Evolutionary conservation across 305 asterid genomes (phyloP).

Genomic region (Striga hermonthica): DNA sequence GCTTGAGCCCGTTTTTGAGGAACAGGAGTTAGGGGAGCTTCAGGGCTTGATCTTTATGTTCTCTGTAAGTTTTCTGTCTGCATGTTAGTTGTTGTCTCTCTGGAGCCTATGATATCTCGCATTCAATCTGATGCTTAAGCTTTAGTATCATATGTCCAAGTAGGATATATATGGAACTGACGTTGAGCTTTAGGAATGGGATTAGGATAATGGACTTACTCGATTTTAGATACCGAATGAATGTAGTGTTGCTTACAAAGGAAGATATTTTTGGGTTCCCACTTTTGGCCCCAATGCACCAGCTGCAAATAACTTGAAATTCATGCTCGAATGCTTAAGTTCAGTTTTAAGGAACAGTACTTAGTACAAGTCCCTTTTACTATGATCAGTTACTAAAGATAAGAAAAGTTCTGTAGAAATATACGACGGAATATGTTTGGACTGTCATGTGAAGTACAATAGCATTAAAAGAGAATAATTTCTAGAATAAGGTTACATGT

Average conservation of each 20-base stretch:
- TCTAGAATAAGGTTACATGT: neutral
- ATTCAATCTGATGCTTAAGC: conserved; percentile 17
- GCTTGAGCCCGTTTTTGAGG: conserved; percentile 51
- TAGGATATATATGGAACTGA: neutral
- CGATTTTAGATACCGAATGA: conserved; percentile 4
- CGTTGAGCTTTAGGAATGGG: conserved; percentile 5
- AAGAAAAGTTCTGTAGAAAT: too few relatives aligned
- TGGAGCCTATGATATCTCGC: conserved; percentile 3
- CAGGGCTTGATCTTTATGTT: conserved; percentile 92
- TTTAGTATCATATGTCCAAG: conserved; percentile 7
- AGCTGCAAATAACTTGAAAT: too few relatives aligned
- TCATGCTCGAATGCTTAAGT: too few relatives aligned
- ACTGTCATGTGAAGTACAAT: neutral
- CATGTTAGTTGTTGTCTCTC: neutral
- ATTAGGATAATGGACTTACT: neutral
- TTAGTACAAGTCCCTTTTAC: too few relatives aligned
- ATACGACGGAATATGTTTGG: too few relatives aligned
- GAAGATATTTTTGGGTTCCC: conserved; percentile 4
- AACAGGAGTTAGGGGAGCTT: conserved; percentile 68
- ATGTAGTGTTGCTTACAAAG: conserved; percentile 4
- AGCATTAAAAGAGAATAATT: conserved; percentile 3
- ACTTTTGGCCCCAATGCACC: neutral
- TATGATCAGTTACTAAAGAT: too few relatives aligned
- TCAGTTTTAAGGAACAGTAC: too few relatives aligned
- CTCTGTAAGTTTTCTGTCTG: conserved; percentile 55